Evolutionary conservation across 495 filamentous ascomycete species (phyloP), one percentile per base, ranked within the genome.

Genomic region (Penicillium salamii): DNA sequence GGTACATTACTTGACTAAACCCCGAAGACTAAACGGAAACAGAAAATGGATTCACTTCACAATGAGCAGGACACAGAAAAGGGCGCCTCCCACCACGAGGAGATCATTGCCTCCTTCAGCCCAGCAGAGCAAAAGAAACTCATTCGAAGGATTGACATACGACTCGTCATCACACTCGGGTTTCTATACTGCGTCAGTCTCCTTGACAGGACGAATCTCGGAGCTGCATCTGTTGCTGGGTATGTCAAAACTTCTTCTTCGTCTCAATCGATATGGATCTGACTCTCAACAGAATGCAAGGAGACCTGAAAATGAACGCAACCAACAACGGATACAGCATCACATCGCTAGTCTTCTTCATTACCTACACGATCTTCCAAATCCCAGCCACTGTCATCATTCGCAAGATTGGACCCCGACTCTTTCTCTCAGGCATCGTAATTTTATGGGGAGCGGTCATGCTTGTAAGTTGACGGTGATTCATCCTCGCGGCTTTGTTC

Each of bases 361-460:
- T 49, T 18, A 47, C 37, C n/a, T 58, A 54, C 28, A 52, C 44
- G 15, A 31, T 54, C 34, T 58, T 62, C 39, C 59, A 59, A 21
- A 41, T 52, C n/a, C 42, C 46, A 2, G 49, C 52, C 43, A 72
- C 80, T 7, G 61, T 80, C 18, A 50, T 83, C 14, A 61, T 71
- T 15, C 73, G 81, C 5, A 79, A 78, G 46, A 55, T 86, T 18
- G 81, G 81, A 0, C 82, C 81, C 1, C 59, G 81, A 1, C 56
- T 69, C 13, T 78, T 79, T 40, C 56, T 86, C 7, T 50, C 70
- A 0, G 35, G 46, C 18, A 80, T 84, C 55, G 72, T 71, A 7
- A 1, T 77, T 1, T 44, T 75, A 3, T 76, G 70, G 71, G 75
- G 71, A 15, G 45, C 55, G 3, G 62, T 71, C 13, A 75, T 76